Evolutionary conservation across 768 basidiomycete genomes (phyloP).

Genomic region (Phaeolepiota aurea): DNA sequence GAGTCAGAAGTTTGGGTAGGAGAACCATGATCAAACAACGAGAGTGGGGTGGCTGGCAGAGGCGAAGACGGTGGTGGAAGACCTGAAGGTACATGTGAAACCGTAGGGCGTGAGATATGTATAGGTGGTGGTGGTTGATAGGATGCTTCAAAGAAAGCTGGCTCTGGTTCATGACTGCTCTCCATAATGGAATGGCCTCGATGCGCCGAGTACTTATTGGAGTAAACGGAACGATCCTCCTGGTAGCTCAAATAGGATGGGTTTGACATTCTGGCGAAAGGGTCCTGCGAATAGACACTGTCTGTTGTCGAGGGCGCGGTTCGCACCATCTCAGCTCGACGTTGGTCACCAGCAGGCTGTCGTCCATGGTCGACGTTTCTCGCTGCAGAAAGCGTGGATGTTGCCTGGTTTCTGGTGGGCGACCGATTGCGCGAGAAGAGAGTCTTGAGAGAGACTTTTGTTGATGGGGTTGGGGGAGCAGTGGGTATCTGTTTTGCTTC

Average conservation of each 20-base stretch:
- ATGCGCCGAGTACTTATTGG: too few species aligned
- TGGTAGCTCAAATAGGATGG: too few species aligned
- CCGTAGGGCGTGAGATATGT: slow-evolving; percentile 8
- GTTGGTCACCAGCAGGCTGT: too few species aligned
- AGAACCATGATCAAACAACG: neutral
- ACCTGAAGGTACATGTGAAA: slow-evolving; percentile 4
- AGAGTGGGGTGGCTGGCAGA: neutral
- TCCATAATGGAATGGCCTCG: too few species aligned
- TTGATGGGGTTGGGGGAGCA: neutral
- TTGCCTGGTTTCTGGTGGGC: too few species aligned
- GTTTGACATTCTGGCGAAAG: too few species aligned
- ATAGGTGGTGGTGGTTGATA: slow-evolving; percentile 21
- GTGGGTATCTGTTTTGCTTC: neutral
- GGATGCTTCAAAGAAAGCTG: slow-evolving; percentile 14
- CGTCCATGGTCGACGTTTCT: too few species aligned
- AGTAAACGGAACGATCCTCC: too few species aligned
- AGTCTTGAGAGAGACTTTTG: neutral
- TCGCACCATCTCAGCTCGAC: too few species aligned
- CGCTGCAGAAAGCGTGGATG: too few species aligned
- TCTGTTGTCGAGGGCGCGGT: too few species aligned
- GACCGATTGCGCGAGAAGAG: slow-evolving; percentile 1
- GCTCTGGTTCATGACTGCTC: neutral
- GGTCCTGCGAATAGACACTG: too few species aligned
- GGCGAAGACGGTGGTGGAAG: neutral
- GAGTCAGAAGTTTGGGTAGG: neutral